A percentile compares a stretch with the other conserved stretches of the same genome.
Conservation (phyloP, 2,329 filamentous ascomycete genomes). For the Nothomitra cinnamomea region DNA sequence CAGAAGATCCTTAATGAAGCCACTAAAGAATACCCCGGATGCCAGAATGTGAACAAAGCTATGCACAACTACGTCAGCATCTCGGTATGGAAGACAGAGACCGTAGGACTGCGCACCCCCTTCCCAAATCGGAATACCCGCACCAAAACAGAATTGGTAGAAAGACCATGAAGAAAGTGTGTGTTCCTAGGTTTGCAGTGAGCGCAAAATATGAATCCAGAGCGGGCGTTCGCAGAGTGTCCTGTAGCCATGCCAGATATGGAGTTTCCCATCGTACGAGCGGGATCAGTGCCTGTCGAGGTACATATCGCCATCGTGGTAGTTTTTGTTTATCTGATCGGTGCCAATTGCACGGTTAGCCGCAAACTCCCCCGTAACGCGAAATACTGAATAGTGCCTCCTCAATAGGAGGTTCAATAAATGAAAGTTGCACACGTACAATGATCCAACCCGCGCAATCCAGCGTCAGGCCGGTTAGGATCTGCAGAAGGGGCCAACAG, state of each 20-base stretch:
- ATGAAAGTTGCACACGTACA: conserved; percentile 29
- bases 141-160: conserved; percentile 96
- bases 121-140: conserved; percentile 66
- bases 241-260: conserved; percentile 76
- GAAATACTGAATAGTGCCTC: no score
- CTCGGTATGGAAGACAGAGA: conserved; percentile 8
- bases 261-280: conserved; percentile 90
- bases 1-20: conserved; percentile 85
- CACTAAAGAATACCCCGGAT: conserved; percentile 68
- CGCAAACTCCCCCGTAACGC: no score
- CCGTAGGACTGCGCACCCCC: conserved; percentile 47
- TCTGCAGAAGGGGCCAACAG: neutral
- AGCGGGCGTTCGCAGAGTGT: conserved; percentile 58
- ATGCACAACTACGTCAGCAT: conserved; percentile 4
- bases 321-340: conserved; percentile 60
- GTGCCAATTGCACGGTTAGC: neutral
- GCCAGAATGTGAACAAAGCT: conserved; percentile 55
- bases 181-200: conserved; percentile 88
- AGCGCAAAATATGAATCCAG: conserved; percentile 95
- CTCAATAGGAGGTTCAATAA: neutral
- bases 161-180: conserved; percentile 97
- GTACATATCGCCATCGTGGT: conserved; percentile 71
- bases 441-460: conserved; percentile 63
- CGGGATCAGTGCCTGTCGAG: conserved; percentile 69
- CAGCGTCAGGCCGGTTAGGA: conserved; percentile 43